phyloP scores from a whole-genome alignment of 257 asterid species.

The Solanum microdontum region DNA sequence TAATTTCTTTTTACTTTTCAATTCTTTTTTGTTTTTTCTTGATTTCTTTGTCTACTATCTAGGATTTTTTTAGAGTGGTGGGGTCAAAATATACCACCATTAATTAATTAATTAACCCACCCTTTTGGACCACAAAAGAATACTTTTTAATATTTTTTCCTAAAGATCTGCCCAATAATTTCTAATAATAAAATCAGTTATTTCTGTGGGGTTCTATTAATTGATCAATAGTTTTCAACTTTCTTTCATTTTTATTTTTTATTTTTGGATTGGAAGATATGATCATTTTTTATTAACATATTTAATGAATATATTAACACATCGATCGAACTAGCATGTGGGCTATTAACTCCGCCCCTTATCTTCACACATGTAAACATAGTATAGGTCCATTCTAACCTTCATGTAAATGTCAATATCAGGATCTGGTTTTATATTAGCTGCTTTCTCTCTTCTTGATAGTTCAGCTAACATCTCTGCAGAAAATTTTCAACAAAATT shows the following conservation, averaged over 20 bases:
- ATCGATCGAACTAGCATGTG: background rate
- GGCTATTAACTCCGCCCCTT: background rate
- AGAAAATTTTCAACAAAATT: background rate
- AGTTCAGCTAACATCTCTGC: conserved; percentile 69
- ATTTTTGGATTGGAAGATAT: background rate
- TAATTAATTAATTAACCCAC: background rate
- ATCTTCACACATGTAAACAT: background rate
- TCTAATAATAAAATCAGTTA: background rate
- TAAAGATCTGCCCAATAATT: background rate
- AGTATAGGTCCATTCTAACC: conserved; percentile 16
- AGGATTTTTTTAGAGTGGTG: background rate
- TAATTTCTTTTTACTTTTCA: background rate
- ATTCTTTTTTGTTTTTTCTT: background rate
- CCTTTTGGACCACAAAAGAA: background rate
- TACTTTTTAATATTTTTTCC: background rate
- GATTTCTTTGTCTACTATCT: background rate
- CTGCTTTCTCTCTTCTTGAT: conserved; percentile 43
- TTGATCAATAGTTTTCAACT: background rate
- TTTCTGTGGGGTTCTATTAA: background rate
- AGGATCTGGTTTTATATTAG: conserved; percentile 41
- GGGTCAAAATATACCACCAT: background rate
- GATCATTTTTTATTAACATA: too few relatives aligned
- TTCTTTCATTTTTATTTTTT: background rate
- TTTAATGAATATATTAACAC: too few relatives aligned
- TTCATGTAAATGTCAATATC: conserved; percentile 44